phyloP scores from a whole-genome alignment of 352 stramenopile species.

The Phytophthora sojae region DNA sequence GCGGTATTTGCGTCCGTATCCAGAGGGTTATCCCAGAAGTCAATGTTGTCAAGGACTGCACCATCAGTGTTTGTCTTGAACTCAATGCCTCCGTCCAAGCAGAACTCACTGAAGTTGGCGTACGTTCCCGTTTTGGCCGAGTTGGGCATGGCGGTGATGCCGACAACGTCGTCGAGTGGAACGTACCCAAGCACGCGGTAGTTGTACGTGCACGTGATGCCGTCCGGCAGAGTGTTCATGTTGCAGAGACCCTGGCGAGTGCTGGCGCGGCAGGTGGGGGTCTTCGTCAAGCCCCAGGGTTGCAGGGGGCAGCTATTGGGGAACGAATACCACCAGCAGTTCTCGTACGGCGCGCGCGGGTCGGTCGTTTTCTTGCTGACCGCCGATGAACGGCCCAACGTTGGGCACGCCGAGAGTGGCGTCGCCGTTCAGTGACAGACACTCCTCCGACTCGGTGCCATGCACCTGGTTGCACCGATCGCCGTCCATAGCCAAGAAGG shows the following conservation, averaged over 20 bases:
- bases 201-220: constrained; percentile 68
- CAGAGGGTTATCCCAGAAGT: constrained; percentile 64
- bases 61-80: constrained; percentile 38
- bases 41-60: constrained; percentile 29
- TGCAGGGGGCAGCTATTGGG: constrained; percentile 59
- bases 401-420: constrained; percentile 14
- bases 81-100: constrained; percentile 51
- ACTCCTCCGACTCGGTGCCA: constrained; percentile 25
- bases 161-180: constrained; percentile 73
- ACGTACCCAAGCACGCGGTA: constrained; percentile 73
- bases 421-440: constrained; percentile 33
- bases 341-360: constrained; percentile 55
- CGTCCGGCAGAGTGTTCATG: constrained; percentile 48
- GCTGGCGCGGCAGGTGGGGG: constrained; percentile 37
- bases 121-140: constrained; percentile 36
- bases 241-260: constrained; percentile 50
- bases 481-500: constrained; percentile 70
- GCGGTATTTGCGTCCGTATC: constrained; percentile 39
- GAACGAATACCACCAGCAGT: constrained; percentile 75
- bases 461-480: constrained; percentile 52
- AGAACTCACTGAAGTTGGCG: constrained; percentile 67
- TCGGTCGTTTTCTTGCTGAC: constrained; percentile 35
- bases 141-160: constrained; percentile 64
- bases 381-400: constrained; percentile 57
- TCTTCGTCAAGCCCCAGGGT: constrained; percentile 50